Evolutionary conservation across 2,329 filamentous ascomycete genomes (phyloP), one percentile per base, ranked within the genome.

Genomic region (Xenoacremonium recifei): DNA sequence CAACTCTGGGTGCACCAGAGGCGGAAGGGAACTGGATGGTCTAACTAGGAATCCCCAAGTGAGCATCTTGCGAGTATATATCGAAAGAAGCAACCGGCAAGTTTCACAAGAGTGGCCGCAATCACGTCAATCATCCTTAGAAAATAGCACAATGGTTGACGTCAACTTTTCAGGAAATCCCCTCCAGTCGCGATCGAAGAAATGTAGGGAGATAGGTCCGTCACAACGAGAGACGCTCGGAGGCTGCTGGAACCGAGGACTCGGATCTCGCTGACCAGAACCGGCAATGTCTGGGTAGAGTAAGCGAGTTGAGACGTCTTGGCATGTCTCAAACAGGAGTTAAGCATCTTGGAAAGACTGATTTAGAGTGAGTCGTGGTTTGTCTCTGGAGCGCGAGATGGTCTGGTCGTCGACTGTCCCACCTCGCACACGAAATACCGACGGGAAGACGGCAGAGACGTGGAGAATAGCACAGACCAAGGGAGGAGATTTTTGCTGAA

Each of bases 311-410:
- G 29, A 31, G 29, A 31, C 7, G 29, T 6, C 7, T 13, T 27
- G 23, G 13, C 23, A 27, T 27, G 23, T 27, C 23, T 27, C 13
- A 27, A 13, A 27, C 23, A 27, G 23, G 7, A 13, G 13, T 27
- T 27, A 13, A 27, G 23, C 9, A 27, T 13, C 23, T 9, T n/a
- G n/a, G n/a, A 13, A 13, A 27, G 23, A 27, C 23, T 35, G 34
- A 29, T 33, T 23, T 17, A 25, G 29, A 37, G 16, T 27, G 35
- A 32, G n/a, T 23, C 41, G 17, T 16, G 29, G 42, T 32, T 36
- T 44, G 36, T 40, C 25, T 36, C 19, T 27, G 23, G 31, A 31
- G 13, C 21, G 16, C 27, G 36, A 10, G 21, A 18, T 20, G 13
- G 6, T 20, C 16, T 36, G 33, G 30, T 43, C 36, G 37, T 19